phyloP scores from a whole-genome alignment of 495 filamentous ascomycete genomes.

The Cladorrhinum samala region DNA sequence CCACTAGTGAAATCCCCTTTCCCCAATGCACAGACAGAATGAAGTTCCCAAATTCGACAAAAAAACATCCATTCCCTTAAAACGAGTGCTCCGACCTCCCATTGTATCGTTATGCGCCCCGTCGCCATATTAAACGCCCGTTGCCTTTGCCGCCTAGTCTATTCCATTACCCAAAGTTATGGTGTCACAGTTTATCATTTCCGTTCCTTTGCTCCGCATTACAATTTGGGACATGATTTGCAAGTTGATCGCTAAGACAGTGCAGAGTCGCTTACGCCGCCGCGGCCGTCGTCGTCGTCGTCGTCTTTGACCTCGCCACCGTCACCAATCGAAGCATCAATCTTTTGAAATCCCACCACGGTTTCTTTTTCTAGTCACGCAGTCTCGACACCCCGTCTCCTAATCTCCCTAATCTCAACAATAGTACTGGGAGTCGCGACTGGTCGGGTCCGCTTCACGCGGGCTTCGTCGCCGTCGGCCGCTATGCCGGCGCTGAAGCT shows the following conservation, averaged over 20 bases:
- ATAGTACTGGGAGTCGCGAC: slow-evolving; percentile 10
- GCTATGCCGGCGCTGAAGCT: slow-evolving; percentile 32
- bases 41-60: too few relatives aligned
- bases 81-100: not conserved
- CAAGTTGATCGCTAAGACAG: not conserved
- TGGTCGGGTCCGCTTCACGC: slow-evolving; percentile 14
- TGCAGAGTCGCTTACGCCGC: too few relatives aligned
- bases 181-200: slow-evolving; percentile 21
- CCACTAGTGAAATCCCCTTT: not conserved
- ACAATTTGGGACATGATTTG: not conserved
- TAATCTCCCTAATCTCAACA: slow-evolving; percentile 21
- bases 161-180: slow-evolving; percentile 15
- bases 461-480: slow-evolving; percentile 4
- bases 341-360: too few relatives aligned
- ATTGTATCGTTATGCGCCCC: slow-evolving; percentile 11
- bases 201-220: not conserved
- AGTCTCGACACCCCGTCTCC: slow-evolving; percentile 20
- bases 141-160: slow-evolving; percentile 9
- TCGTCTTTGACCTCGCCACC: too few relatives aligned
- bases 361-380: slow-evolving; percentile 12
- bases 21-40: slow-evolving; percentile 3
- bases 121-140: slow-evolving; percentile 22
- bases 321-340: too few relatives aligned
- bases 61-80: slow-evolving; percentile 1
- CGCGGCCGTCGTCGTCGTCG: too few relatives aligned